Evolutionary conservation across 331 rosid genomes (phyloP).

Genomic region (Rosa hybrid): DNA sequence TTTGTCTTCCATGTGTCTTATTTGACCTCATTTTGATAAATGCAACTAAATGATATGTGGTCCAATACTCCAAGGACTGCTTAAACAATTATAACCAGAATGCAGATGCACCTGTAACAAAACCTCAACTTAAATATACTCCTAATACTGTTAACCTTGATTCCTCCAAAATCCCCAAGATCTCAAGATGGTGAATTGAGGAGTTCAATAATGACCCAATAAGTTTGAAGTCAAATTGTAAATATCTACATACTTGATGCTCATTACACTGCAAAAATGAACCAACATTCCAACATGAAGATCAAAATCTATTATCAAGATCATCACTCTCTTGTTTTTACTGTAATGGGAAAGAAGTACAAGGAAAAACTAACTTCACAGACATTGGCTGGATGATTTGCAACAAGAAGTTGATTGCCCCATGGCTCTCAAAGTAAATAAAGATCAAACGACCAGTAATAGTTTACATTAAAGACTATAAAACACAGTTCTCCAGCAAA

Average conservation of each 20-base stretch:
- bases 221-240: not conserved
- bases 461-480: conserved; percentile 49
- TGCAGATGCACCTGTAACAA: not conserved
- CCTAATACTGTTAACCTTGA: not conserved
- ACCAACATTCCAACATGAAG: not conserved
- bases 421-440: conserved; percentile 19
- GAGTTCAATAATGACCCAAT: not conserved
- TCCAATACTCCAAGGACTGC: not conserved
- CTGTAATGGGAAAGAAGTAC: not conserved
- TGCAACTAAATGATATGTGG: conserved; percentile 4
- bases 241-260: not conserved
- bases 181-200: conserved; percentile 5
- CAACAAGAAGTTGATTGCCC: conserved; percentile 31
- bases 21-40: conserved; percentile 7
- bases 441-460: conserved; percentile 29
- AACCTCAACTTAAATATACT: not conserved
- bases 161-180: not conserved
- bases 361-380: conserved; percentile 2
- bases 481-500: conserved; percentile 55
- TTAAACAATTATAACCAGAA: conserved; percentile 4
- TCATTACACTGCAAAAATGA: not conserved
- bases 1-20: conserved; percentile 27
- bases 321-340: not conserved
- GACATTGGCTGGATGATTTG: conserved; percentile 9
- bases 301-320: not conserved